Conservation (phyloP, 169 alveolate species). For the Nephromyces sp. region DNA sequence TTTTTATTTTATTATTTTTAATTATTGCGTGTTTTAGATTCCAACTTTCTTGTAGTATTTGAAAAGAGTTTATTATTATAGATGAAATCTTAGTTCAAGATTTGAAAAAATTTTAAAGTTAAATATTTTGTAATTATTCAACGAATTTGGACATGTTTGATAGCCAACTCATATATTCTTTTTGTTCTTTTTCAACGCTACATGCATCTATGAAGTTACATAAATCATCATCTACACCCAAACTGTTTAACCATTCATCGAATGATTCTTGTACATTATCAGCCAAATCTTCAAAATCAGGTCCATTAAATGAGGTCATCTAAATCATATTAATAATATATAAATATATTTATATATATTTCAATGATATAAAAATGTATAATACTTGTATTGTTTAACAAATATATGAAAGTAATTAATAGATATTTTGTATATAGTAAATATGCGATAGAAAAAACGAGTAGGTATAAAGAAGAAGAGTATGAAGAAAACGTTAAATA, state of each 20-base stretch:
- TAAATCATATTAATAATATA: slow-evolving; percentile 11
- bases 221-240: slow-evolving; percentile 68
- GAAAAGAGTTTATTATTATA: no score
- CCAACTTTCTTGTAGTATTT: no score
- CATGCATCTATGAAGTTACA: slow-evolving; percentile 76
- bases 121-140: no score
- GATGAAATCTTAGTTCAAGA: no score
- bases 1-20: no score
- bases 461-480: no score
- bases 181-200: slow-evolving; percentile 65
- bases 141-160: slow-evolving; percentile 5
- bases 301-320: slow-evolving; percentile 65
- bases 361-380: not conserved
- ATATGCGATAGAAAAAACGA: no score
- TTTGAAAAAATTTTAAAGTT: no score
- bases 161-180: slow-evolving; percentile 38
- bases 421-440: not conserved
- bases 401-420: not conserved
- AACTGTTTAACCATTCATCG: slow-evolving; percentile 30
- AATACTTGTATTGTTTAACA: not conserved
- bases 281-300: slow-evolving; percentile 80
- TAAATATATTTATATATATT: not conserved
- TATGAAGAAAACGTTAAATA: no score
- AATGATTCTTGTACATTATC: slow-evolving; percentile 73
- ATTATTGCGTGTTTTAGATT: no score